Base-by-base conservation (phyloP, 2,329 filamentous ascomycete genomes). In the Ceratocystis cacaofunesta region DNA sequence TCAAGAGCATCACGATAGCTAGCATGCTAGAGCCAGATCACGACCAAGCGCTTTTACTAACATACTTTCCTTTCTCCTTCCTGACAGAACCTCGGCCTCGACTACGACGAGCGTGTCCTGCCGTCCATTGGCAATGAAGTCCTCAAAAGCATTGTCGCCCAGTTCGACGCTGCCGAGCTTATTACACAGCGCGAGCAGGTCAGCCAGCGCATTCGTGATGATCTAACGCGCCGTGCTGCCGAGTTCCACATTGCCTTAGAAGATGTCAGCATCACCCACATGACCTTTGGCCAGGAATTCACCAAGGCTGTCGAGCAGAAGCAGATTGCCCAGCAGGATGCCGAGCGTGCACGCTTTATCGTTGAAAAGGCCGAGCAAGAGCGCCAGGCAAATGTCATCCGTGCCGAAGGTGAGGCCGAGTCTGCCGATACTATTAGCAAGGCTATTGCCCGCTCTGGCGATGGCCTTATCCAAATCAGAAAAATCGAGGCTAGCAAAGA, bases 221-320 rank as follows among this genome's bases (percentile, higher is more conserved):
- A 99, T 75, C 85, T 99, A 62, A 87, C 94, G 74, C 91, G 88
- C 79, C 92, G 94, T 72, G 94, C 94, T 61, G 80, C 87, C 73
- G 94, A 99, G 77, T 99, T 99, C 85, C 96, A 99, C 82, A 99
- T 99, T 74, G 90, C 91, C 32, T 89, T 99, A 64, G 94, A 99
- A 78, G 94, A 99, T 74, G 94, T 99, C 68, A 95, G 90, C 74
- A 99, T 99, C 77, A 99, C 94, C 68, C 94, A 99, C 83, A 99
- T 99, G 94, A 99, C 94, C 64, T 99, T 99, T 75, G 94, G 94
- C 71, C 92, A 92, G 77, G 94, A 99, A 78, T 99, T 99, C 82
- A 99, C 94, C 68, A 89, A 90, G 77, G 94, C 94, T 70, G 94
- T 99, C 72, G 94, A 99, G 80, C 94, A 99, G 85, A 99, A 99